Conservation (phyloP, 2,329 filamentous ascomycete genomes). For the Mollisiaceae sp. region DNA sequence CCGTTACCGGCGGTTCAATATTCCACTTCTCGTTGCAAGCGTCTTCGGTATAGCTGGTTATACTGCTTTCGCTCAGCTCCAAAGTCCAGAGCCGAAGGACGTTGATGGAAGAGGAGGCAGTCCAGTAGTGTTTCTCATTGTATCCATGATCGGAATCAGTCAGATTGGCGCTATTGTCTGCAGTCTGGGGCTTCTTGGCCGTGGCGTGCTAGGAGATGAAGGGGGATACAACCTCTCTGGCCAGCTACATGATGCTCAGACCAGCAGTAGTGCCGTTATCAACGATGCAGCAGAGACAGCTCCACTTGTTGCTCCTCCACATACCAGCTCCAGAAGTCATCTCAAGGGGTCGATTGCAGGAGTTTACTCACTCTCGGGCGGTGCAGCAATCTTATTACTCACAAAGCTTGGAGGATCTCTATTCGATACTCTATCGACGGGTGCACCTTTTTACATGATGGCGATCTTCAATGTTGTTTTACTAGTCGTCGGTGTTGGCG, state of each 20-base stretch:
- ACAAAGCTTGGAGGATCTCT: conserved; percentile 89
- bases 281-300: conserved; percentile 31
- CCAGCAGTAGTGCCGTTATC: conserved; percentile 2
- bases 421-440: conserved; percentile 76
- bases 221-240: conserved; percentile 42
- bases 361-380: conserved; percentile 90
- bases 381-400: conserved; percentile 84
- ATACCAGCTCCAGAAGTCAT: conserved; percentile 37
- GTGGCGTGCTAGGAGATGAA: conserved; percentile 69
- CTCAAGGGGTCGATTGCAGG: conserved; percentile 95
- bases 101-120: conserved; percentile 69
- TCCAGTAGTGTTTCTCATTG: conserved; percentile 73
- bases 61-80: conserved; percentile 72
- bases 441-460: conserved; percentile 94
- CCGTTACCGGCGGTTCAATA: conserved; percentile 67
- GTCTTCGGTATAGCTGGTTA: conserved; percentile 81
- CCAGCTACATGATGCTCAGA: conserved; percentile 33
- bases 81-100: conserved; percentile 74
- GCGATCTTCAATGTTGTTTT: conserved; percentile 82
- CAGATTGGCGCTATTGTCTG: conserved; percentile 98
- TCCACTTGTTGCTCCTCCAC: conserved; percentile 40
- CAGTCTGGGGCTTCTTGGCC: conserved; percentile 85
- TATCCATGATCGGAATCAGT: conserved; percentile 82
- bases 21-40: conserved; percentile 75
- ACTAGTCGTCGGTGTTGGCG: conserved; percentile 52